A percentile compares a stretch with the other conserved stretches of the same genome.
Conservation (phyloP, 192 early-diverging fungal species). For the Rhizophagus sp. region DNA sequence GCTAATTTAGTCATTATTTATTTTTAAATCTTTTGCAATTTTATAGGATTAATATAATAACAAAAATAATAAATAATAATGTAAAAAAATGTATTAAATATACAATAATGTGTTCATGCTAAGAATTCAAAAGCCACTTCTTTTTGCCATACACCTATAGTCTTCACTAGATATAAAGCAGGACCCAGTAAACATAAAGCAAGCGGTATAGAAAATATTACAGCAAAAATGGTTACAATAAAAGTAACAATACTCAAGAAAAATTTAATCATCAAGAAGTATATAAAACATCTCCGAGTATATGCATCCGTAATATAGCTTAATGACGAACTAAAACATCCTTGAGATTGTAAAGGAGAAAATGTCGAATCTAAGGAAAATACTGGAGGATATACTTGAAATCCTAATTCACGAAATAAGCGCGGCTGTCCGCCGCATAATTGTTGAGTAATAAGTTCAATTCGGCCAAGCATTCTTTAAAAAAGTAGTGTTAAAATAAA, state of each 20-base stretch:
- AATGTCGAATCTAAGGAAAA: background rate
- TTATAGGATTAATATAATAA: too few relatives aligned
- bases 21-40: too few relatives aligned
- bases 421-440: background rate
- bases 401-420: background rate
- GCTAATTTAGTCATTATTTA: too few relatives aligned
- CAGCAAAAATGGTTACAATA: background rate
- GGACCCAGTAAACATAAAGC: background rate
- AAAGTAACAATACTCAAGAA: background rate
- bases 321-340: background rate
- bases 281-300: background rate
- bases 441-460: background rate
- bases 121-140: constrained; percentile 8
- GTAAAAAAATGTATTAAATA: background rate
- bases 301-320: background rate
- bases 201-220: background rate
- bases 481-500: background rate
- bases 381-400: constrained; percentile 1
- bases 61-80: too few relatives aligned
- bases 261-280: background rate
- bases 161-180: background rate
- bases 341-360: background rate
- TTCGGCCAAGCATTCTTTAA: constrained; percentile 3
- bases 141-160: background rate
- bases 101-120: background rate